Conservation (phyloP, 1,139 yeast species). For the Debaryomyces sp. region DNA sequence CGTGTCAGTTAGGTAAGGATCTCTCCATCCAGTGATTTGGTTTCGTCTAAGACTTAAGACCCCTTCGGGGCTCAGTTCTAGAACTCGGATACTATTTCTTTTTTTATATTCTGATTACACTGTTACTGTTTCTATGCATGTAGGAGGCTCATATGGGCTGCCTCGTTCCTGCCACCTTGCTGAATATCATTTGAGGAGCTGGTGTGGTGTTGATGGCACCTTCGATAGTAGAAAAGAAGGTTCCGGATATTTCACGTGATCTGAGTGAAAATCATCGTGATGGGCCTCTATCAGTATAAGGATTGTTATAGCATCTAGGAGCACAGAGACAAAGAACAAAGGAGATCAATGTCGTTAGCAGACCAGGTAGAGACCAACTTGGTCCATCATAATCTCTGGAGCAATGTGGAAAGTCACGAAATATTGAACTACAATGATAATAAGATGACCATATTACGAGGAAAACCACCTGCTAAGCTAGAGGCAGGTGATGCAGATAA, state of each 20-base stretch:
- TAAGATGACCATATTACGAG: slow-evolving; percentile 22
- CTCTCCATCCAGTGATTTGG: not conserved
- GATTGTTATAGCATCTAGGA: not conserved
- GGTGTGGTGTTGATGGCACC: not conserved
- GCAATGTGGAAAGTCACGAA: slow-evolving; percentile 32
- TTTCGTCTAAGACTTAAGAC: not conserved
- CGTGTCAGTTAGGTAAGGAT: not conserved
- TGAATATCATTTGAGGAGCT: not conserved
- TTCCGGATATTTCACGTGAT: not conserved
- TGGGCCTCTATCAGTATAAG: not conserved
- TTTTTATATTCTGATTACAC: not conserved
- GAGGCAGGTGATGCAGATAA: slow-evolving; percentile 24
- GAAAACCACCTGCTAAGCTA: slow-evolving; percentile 34
- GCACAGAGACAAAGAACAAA: not conserved
- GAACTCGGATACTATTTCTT: not conserved
- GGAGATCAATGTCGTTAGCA: not conserved
- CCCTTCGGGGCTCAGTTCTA: slow-evolving; percentile 1
- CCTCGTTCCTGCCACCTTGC: not conserved
- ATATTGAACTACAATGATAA: slow-evolving; percentile 2
- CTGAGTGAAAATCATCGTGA: not conserved
- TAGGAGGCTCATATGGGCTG: not conserved
- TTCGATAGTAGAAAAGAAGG: not conserved
- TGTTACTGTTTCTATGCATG: not conserved
- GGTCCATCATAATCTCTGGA: slow-evolving; percentile 59
- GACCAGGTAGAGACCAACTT: slow-evolving; percentile 45